phyloP scores from a whole-genome alignment of 176 grass and related monocot species.

The Carex littledalei region DNA sequence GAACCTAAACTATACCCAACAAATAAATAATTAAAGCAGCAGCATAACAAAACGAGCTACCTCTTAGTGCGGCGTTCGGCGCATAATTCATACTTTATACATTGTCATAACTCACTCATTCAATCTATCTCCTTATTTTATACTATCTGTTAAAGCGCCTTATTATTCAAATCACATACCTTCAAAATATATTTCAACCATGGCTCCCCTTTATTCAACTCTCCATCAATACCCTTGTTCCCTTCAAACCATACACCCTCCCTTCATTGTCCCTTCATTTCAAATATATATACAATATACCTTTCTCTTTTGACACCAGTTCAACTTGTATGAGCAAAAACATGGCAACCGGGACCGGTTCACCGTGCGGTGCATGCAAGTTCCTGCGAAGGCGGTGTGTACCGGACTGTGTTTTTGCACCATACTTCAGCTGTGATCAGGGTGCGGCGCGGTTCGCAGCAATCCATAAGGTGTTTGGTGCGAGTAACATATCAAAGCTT shows the following conservation, averaged over 20 bases:
- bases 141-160: background rate
- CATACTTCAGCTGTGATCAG: slow-evolving; percentile 84
- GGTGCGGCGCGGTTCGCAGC: slow-evolving; percentile 67
- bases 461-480: slow-evolving; percentile 94
- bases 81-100: slow-evolving; percentile 75
- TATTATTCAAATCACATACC: slow-evolving; percentile 23
- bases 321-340: background rate
- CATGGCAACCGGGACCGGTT: slow-evolving; percentile 42
- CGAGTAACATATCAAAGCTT: slow-evolving; percentile 95
- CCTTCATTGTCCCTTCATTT: slow-evolving; percentile 36
- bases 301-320: background rate
- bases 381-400: slow-evolving; percentile 79
- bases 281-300: background rate
- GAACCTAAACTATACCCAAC: slow-evolving; percentile 6
- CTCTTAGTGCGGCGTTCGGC: slow-evolving; percentile 71
- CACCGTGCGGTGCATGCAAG: slow-evolving; percentile 93
- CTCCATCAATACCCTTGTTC: slow-evolving; percentile 68
- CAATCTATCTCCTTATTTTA: slow-evolving; percentile 15
- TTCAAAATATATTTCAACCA: slow-evolving; percentile 28
- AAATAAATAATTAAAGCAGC: background rate
- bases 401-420: slow-evolving; percentile 82
- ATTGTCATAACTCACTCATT: slow-evolving; percentile 12
- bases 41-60: slow-evolving; percentile 14
- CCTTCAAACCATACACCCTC: slow-evolving; percentile 59
- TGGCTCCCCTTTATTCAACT: slow-evolving; percentile 32